Percentiles rank a stretch among this genome's conserved stretches.
Conservation (phyloP, 169 alveolate species). For the Amoebophrya sp. region DNA sequence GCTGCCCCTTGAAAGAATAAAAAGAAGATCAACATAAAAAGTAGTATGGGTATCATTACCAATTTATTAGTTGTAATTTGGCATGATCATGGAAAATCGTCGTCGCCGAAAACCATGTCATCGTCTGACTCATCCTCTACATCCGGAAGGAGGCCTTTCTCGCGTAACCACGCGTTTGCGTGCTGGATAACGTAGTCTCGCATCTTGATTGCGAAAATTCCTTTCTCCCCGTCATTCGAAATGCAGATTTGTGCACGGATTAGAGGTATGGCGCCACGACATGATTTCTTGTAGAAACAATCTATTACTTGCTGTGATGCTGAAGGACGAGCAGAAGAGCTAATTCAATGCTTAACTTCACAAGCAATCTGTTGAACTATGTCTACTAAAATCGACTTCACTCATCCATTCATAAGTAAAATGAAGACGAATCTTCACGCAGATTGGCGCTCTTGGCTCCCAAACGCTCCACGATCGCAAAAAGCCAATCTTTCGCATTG, state of each 20-base stretch:
- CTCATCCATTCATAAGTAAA: neutral
- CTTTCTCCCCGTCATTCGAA: neutral
- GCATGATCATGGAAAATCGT: neutral
- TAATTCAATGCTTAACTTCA: neutral
- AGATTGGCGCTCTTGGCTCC: no score
- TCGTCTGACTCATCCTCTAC: neutral
- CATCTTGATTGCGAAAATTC: slow-evolving; percentile 26
- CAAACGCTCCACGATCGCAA: no score
- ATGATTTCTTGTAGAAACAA: no score
- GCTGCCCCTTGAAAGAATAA: no score
- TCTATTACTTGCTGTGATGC: neutral
- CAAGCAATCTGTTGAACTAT: no score
- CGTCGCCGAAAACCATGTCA: slow-evolving; percentile 28
- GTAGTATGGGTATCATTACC: no score
- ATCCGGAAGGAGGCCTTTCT: neutral
- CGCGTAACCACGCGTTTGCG: slow-evolving; percentile 26
- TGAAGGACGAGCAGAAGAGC: neutral
- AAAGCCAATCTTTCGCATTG: neutral
- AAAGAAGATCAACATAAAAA: no score
- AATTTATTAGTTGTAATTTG: neutral
- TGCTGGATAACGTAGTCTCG: slow-evolving; percentile 43
- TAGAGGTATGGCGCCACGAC: no score
- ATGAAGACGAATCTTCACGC: neutral
- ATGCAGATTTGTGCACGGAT: neutral
- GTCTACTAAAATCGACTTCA: no score